Conservation (phyloP, 2,329 filamentous ascomycete genomes). For the Orbilia brochopaga region DNA sequence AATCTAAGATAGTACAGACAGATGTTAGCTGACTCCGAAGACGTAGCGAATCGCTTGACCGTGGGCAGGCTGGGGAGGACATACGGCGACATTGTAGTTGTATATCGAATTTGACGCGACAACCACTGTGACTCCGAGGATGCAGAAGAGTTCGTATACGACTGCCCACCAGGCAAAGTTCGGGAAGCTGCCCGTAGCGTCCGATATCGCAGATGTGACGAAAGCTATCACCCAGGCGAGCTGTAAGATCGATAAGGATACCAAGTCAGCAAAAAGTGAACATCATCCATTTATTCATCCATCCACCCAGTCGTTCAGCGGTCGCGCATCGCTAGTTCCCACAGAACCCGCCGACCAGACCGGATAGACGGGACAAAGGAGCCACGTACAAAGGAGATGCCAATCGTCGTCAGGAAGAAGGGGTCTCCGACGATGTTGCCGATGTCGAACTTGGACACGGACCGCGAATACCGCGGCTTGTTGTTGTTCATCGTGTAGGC, state of each 20-base stretch:
- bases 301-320: not conserved
- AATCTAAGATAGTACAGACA: constrained; percentile 62
- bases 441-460: constrained; percentile 68
- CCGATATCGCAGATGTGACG: constrained; percentile 79
- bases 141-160: constrained; percentile 83
- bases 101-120: constrained; percentile 82
- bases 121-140: constrained; percentile 78
- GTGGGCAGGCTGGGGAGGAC: constrained; percentile 53
- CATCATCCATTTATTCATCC: not conserved
- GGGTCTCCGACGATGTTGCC: constrained; percentile 95
- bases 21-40: constrained; percentile 50
- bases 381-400: constrained; percentile 80
- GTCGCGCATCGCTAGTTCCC: not conserved
- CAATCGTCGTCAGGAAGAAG: constrained; percentile 91
- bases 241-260: constrained; percentile 61
- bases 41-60: not conserved
- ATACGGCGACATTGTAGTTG: constrained; percentile 85
- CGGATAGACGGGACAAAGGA: not conserved
- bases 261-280: constrained; percentile 19
- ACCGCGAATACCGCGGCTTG: constrained; percentile 46
- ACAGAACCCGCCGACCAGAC: not conserved
- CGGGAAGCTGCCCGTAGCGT: constrained; percentile 68
- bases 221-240: constrained; percentile 95
- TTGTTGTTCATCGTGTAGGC: constrained; percentile 47
- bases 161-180: constrained; percentile 92